A percentile compares a stretch with the other conserved stretches of the same genome.
Evolutionary conservation across 106 monocot species (phyloP).

Genomic region (Apostasia ramifera): DNA sequence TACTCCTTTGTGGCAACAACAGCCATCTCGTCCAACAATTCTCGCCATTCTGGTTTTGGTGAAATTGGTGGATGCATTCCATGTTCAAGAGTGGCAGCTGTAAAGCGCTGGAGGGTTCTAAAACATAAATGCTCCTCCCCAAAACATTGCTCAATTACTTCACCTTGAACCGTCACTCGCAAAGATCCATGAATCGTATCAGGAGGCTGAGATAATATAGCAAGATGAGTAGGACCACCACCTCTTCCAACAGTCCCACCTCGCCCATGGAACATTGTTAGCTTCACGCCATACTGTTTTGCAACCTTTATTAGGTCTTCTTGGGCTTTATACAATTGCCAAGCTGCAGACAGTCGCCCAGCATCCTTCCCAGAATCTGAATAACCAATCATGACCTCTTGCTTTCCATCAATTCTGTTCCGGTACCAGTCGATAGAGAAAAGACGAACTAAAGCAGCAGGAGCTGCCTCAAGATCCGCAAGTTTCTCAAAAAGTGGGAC

Average conservation of each 20-base stretch:
- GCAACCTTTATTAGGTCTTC: conserved; percentile 79
- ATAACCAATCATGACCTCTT: conserved; percentile 95
- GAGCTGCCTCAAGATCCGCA: conserved; percentile 81
- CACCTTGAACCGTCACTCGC: conserved; percentile 19
- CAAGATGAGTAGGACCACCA: conserved; percentile 79
- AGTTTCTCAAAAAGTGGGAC: conserved; percentile 89
- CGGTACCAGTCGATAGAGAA: conserved; percentile 80
- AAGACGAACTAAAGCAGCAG: conserved; percentile 63
- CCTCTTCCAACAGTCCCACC: conserved; percentile 91
- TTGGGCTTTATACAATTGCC: conserved; percentile 89
- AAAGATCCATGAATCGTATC: conserved; percentile 77
- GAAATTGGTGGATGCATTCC: conserved; percentile 25
- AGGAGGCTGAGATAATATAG: conserved; percentile 85
- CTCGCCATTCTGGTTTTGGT: conserved; percentile 26
- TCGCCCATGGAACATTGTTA: conserved; percentile 94
- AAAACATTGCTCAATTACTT: conserved; percentile 22
- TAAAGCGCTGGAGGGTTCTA: conserved; percentile 18
- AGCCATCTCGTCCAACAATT: conserved; percentile 82
- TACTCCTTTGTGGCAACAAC: conserved; percentile 71
- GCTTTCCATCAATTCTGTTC: conserved; percentile 76
- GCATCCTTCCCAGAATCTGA: conserved; percentile 95
- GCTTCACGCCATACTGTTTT: conserved; percentile 74
- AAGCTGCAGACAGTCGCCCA: conserved; percentile 83
- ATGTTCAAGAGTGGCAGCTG: conserved; percentile 18
- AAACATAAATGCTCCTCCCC: conserved; percentile 22